Percentiles rank a stretch among this genome's conserved stretches.
Evolutionary conservation across 768 basidiomycete species (phyloP).

Genomic region (Tylopilus rubrobrunneus): DNA sequence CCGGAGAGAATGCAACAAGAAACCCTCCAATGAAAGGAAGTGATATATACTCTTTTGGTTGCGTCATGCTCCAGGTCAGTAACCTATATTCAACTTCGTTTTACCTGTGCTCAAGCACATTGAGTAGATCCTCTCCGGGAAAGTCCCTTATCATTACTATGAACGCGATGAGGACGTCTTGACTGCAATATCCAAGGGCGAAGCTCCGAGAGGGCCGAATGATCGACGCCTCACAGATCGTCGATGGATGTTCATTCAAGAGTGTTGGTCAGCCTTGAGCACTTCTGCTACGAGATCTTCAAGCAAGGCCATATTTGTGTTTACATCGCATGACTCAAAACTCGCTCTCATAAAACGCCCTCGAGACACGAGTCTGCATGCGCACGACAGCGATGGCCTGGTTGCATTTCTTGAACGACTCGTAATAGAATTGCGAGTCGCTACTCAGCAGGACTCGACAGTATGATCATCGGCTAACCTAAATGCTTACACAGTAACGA

Average conservation of each 20-base stretch:
- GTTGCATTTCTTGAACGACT: neutral
- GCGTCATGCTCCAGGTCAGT: neutral
- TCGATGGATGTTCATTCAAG: neutral
- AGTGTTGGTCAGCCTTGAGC: neutral
- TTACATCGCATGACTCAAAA: neutral
- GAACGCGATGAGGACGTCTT: neutral
- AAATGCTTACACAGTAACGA: no score
- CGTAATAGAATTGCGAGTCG: neutral
- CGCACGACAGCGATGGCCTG: no score
- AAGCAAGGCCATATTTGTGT: neutral
- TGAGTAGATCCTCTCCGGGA: neutral
- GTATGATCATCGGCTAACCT: no score
- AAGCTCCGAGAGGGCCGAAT: neutral
- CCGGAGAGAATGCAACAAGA: neutral
- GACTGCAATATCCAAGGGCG: neutral
- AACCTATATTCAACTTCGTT: neutral
- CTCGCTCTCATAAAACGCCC: no score
- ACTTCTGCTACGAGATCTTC: neutral
- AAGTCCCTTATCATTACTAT: neutral
- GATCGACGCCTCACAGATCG: neutral
- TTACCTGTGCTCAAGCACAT: neutral
- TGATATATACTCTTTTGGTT: neutral
- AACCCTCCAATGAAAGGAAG: neutral
- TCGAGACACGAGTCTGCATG: neutral
- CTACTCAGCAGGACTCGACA: no score